Evolutionary conservation across 1,284 basidiomycete genomes (phyloP).

Genomic region (Heterobasidion parviporum): DNA sequence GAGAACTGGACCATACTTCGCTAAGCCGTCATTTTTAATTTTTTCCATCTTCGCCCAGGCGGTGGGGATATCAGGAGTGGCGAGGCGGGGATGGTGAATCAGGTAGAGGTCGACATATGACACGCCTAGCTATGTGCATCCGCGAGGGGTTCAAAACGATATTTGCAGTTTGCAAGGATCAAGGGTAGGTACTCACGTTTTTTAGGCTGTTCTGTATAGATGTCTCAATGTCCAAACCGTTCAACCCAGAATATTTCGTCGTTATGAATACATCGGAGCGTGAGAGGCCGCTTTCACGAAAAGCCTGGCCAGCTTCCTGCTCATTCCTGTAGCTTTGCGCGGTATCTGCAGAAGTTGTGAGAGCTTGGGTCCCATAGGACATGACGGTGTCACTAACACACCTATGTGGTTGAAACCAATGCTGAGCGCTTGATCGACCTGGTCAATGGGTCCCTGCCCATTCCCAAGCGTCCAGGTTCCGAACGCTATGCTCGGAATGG

Average conservation of each 20-base stretch:
- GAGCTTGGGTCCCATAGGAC: background rate
- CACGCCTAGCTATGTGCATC: slow-evolving; percentile 44
- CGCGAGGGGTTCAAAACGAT: too few relatives aligned
- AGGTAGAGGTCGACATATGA: slow-evolving; percentile 69
- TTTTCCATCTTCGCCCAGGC: slow-evolving; percentile 65
- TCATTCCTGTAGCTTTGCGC: slow-evolving; percentile 42
- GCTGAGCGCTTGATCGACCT: slow-evolving; percentile 24
- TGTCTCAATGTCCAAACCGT: slow-evolving; percentile 31
- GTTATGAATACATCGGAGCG: slow-evolving; percentile 48
- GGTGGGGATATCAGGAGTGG: slow-evolving; percentile 37
- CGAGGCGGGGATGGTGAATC: slow-evolving; percentile 46
- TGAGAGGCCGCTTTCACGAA: slow-evolving; percentile 38
- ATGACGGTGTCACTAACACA: slow-evolving; percentile 4
- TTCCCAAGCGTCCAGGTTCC: slow-evolving; percentile 44
- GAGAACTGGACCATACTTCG: slow-evolving; percentile 32
- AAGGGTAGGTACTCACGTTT: slow-evolving; percentile 19
- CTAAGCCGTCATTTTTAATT: slow-evolving; percentile 50
- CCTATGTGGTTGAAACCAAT: slow-evolving; percentile 23
- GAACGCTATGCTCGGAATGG: slow-evolving; percentile 47
- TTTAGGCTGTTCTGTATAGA: slow-evolving; percentile 30
- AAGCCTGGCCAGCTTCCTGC: slow-evolving; percentile 39
- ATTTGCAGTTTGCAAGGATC: background rate
- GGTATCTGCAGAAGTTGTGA: slow-evolving; percentile 14
- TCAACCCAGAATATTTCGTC: slow-evolving; percentile 37
- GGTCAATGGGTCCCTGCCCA: slow-evolving; percentile 29